phyloP scores from a whole-genome alignment of 1,284 basidiomycete species.

The Moesziomyces globuligerus region DNA sequence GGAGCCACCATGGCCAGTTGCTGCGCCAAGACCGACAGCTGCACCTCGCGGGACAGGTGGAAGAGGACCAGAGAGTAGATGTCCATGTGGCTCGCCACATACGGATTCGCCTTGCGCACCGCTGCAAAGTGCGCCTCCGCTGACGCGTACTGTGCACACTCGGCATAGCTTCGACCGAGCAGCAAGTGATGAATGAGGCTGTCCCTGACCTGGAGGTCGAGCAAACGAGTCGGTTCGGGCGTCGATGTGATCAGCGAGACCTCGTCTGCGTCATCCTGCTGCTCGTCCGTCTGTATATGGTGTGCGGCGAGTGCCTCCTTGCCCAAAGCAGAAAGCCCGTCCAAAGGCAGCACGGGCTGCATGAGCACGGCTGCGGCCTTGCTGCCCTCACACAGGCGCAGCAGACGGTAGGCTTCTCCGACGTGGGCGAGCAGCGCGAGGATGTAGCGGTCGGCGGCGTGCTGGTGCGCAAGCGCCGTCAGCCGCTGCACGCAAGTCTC shows the following conservation, averaged over 20 bases:
- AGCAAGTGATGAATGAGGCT: conserved; percentile 50
- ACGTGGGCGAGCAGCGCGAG: conserved; percentile 42
- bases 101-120: conserved; percentile 49
- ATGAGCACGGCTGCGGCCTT: conserved; percentile 41
- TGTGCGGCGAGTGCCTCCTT: not conserved
- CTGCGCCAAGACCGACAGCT: conserved; percentile 60
- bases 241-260: not conserved
- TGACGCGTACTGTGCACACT: conserved; percentile 55
- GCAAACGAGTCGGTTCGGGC: conserved; percentile 2
- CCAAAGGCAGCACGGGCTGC: conserved; percentile 3
- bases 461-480: conserved; percentile 25
- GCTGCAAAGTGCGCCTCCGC: conserved; percentile 55
- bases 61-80: conserved; percentile 64
- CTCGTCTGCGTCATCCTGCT: conserved; percentile 9
- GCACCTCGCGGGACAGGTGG: conserved; percentile 65
- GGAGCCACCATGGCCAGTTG: conserved; percentile 53
- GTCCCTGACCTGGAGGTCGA: conserved; percentile 34
- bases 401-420: conserved; percentile 55
- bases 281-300: not conserved
- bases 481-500: conserved; percentile 22
- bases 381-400: conserved; percentile 49
- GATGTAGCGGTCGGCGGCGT: conserved; percentile 41
- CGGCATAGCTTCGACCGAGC: conserved; percentile 56
- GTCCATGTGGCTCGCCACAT: conserved; percentile 58
- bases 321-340: not conserved